phyloP scores from a whole-genome alignment of 1,284 basidiomycete species.

The Fomitopsis palustris region DNA sequence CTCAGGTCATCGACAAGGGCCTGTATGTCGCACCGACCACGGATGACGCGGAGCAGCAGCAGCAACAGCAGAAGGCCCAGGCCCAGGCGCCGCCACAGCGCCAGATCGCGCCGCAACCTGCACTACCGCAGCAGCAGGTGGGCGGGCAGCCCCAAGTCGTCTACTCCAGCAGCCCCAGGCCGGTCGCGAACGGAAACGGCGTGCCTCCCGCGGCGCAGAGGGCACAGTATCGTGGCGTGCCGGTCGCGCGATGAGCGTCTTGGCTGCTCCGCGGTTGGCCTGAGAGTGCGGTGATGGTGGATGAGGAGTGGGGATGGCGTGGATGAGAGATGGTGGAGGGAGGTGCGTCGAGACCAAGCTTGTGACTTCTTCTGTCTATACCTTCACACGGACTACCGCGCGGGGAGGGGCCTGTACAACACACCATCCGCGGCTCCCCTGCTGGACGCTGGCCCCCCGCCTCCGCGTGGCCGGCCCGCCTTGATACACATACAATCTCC shows the following conservation, averaged over 20 bases:
- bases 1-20: slow-evolving; percentile 87
- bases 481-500: slow-evolving; percentile 5
- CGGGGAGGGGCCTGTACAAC: slow-evolving; percentile 22
- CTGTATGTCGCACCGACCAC: slow-evolving; percentile 81
- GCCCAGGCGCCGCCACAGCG: slow-evolving; percentile 12
- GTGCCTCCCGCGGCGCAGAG: slow-evolving; percentile 21
- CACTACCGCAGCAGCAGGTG: slow-evolving; percentile 14
- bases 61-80: slow-evolving; percentile 21
- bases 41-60: slow-evolving; percentile 34
- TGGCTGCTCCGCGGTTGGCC: not conserved
- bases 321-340: slow-evolving; percentile 5
- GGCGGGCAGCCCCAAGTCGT: slow-evolving; percentile 21
- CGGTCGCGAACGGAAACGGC: slow-evolving; percentile 25
- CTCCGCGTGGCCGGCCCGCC: not conserved
- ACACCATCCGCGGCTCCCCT: slow-evolving; percentile 11
- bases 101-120: slow-evolving; percentile 6
- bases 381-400: slow-evolving; percentile 14
- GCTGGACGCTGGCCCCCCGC: slow-evolving; percentile 10
- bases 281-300: not conserved
- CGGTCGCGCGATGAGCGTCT: slow-evolving; percentile 29
- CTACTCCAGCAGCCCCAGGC: slow-evolving; percentile 28
- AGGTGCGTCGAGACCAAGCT: slow-evolving; percentile 13
- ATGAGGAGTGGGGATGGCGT: not conserved
- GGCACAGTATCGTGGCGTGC: slow-evolving; percentile 25
- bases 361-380: slow-evolving; percentile 11